Percentiles rank a stretch among this genome's conserved stretches.
Evolutionary conservation across 2,329 filamentous ascomycete genomes (phyloP).

Genomic region (Scedosporium dehoogii): DNA sequence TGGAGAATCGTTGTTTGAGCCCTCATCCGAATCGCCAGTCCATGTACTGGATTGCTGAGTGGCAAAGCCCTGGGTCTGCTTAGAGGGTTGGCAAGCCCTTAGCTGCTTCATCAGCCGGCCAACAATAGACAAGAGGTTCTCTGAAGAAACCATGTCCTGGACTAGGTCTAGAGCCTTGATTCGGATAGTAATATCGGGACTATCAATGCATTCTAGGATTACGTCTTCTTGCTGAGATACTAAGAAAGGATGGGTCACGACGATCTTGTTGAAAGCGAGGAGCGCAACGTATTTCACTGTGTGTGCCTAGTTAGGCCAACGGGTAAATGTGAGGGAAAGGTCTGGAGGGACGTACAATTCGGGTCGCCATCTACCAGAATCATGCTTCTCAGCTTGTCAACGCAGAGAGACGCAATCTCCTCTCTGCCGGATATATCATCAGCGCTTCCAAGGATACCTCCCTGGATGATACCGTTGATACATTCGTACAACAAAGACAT

Average conservation of each 20-base stretch:
- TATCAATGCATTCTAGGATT: conserved; percentile 92
- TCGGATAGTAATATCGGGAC: conserved; percentile 89
- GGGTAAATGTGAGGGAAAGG: background rate
- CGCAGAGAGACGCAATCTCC: conserved; percentile 85
- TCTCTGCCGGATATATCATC: conserved; percentile 75
- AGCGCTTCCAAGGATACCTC: conserved; percentile 77
- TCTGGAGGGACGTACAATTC: conserved; percentile 55
- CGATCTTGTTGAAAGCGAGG: conserved; percentile 91
- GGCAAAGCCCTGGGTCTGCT: background rate
- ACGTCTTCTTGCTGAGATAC: conserved; percentile 93
- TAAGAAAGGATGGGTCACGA: conserved; percentile 74
- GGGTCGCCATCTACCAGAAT: conserved; percentile 87
- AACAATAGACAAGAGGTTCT: conserved; percentile 76
- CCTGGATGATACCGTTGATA: conserved; percentile 96
- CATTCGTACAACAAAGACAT: conserved; percentile 99
- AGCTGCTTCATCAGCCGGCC: conserved; percentile 82
- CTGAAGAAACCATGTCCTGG: conserved; percentile 83
- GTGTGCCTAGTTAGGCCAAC: conserved; percentile 10
- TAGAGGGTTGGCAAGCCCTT: conserved; percentile 39
- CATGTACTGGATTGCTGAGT: background rate
- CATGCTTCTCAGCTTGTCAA: conserved; percentile 89
- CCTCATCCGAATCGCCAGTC: conserved; percentile 6
- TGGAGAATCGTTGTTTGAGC: conserved; percentile 35
- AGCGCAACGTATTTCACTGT: conserved; percentile 94
- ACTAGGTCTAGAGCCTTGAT: conserved; percentile 86